Evolutionary conservation across 495 filamentous ascomycete species (phyloP).

Genomic region (Podospora australis): DNA sequence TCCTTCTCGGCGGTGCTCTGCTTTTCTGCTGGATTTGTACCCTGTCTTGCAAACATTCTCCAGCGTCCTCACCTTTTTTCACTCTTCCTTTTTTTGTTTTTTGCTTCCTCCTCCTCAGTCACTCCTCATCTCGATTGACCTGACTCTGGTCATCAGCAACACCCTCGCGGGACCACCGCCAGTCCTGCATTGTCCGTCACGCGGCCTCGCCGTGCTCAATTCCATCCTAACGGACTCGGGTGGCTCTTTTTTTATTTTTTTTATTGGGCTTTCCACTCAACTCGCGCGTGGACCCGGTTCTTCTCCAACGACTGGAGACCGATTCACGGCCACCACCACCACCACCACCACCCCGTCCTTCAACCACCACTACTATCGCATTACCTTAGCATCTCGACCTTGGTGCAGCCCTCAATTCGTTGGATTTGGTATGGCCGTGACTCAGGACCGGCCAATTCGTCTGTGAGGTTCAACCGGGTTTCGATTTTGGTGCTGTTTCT

Average conservation of each 20-base stretch:
- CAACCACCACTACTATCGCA: too few relatives aligned
- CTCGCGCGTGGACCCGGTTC: too few relatives aligned
- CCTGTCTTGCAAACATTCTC: constrained; percentile 8
- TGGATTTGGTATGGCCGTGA: constrained; percentile 6
- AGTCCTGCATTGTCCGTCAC: not conserved
- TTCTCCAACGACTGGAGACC: too few relatives aligned
- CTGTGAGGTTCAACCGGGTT: not conserved
- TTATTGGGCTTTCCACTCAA: too few relatives aligned
- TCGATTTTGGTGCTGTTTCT: not conserved
- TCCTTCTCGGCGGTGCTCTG: not conserved
- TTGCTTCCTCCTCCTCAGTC: not conserved
- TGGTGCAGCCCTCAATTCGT: not conserved
- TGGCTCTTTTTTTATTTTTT: constrained; percentile 3
- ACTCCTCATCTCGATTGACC: not conserved
- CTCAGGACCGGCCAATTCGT: not conserved
- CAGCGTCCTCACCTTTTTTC: not conserved
- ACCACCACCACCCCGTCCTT: not conserved
- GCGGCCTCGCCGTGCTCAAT: not conserved
- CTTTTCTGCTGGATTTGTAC: constrained; percentile 10
- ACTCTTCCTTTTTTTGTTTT: constrained; percentile 1
- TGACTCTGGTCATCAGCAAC: not conserved
- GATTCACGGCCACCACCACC: too few relatives aligned
- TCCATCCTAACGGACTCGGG: not conserved
- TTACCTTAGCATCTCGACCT: too few relatives aligned
- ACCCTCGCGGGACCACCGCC: not conserved